Base-by-base conservation (phyloP, 2,329 filamentous ascomycete species). In the Zasmidium cellare region DNA sequence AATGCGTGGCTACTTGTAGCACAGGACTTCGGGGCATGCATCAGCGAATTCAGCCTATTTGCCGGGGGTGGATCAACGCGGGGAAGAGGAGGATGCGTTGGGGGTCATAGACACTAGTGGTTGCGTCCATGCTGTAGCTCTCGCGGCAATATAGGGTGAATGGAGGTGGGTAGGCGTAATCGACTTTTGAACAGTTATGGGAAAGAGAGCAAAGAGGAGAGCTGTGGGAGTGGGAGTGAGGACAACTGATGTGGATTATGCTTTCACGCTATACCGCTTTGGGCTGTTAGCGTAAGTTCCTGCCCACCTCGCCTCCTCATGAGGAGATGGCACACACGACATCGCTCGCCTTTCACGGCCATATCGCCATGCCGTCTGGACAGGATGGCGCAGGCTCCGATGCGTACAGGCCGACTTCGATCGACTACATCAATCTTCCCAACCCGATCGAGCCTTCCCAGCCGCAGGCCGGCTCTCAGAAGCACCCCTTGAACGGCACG, bases 361-460 rank as follows among this genome's bases (percentile, higher is more conserved):
- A 22, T 52, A 22, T n/a, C 46, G 47, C 9, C 18, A 61, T 61
- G 59, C 49, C 56, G 38, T 23, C 55, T 14, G 51, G 47, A 18
- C 54, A 62, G 24, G 46, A 61, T 18, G 55, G 38, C 7, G 22
- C 45, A 50, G 55, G 55, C 18, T 60, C 57, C 11, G 46, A 57
- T 19, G 59, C 63, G 38, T 69, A 70, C 54, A 55, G 58, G 35
- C 66, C 68, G 35, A 71, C 66, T 5, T 71, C 67, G n/a, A 62
- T 71, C 35, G 64, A 70, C 59, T 67, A 63, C 59, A 74, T 72
- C 61, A 72, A 71, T 51, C 64, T 69, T 9, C 72, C 72, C 1
- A 74, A 74, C 51, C 72, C 72, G 1, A 66, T 74, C 7, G 71
- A 74, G 61, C 72, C 72, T 2, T 41, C 35, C 3, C 70, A 72